Evolutionary conservation across 2,329 filamentous ascomycete genomes (phyloP), one percentile per base, ranked within the genome.

Genomic region (Lecanoromycetidae sp.): DNA sequence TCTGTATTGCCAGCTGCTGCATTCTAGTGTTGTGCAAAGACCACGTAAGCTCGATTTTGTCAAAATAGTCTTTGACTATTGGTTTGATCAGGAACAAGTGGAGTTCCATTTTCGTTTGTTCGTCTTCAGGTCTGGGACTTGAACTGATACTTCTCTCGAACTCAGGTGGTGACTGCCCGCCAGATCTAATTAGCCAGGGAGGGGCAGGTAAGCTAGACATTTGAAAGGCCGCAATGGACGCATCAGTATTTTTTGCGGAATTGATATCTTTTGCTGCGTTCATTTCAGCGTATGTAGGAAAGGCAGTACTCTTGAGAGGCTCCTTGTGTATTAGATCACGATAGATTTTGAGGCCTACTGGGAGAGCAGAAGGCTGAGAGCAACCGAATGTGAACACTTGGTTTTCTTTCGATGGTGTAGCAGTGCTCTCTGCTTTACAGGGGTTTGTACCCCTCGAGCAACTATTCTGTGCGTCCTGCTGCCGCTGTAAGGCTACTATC

Each of bases 11-110:
- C 13, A 15, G 9, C n/a, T 34, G 15, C 12, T 34, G 19, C 33
- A 40, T 38, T 3, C 36, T 29, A 7, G 34, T 25, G 9, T 20
- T 44, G 5, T 48, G 44, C 10, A 35, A 20, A 2, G 27, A 38
- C 49, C 39, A 48, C 19, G 32, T 37, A 15, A 51, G 34, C 29
- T 51, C 38, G 17, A 44, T 41, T n/a, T 25, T 40, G 22, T 51
- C 44, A n/a, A 30, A 46, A 6, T 38, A 23, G 40, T 51, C 44
- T 34, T 17, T 7, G 5, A 48, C n/a, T 19, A 34, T 29, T 6
- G 49, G 33, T 13, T 44, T 41, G 15, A 51, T 23, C 4, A 48
- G 17, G 34, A 51, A 39, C 2, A 44, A 15, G 2, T 34, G 20
- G 15, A 35, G 30, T n/a, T 44, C 22, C 7, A 34, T 26, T 19